Evolutionary conservation across 129 eudicot species (phyloP).

Genomic region (Apium graveolens): DNA sequence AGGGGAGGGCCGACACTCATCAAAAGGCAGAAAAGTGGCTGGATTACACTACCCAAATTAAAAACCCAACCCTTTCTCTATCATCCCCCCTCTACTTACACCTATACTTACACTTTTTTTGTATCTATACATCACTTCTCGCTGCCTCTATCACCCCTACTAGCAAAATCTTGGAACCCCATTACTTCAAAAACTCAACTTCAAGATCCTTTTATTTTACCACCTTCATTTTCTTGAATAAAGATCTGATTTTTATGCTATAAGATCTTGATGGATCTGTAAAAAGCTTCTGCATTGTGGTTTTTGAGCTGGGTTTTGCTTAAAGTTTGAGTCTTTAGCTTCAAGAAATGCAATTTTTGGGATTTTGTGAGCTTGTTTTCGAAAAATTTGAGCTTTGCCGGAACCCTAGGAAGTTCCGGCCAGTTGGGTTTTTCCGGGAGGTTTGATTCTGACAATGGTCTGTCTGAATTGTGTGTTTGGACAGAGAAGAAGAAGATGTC

Average conservation of each 20-base stretch:
- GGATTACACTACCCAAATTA: constrained; percentile 5
- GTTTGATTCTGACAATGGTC: constrained; percentile 40
- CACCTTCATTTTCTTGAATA: neutral
- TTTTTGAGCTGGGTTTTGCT: constrained; percentile 26
- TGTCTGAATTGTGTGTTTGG: constrained; percentile 23
- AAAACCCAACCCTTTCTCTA: neutral
- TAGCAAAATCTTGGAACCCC: neutral
- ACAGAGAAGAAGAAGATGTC: constrained; percentile 47
- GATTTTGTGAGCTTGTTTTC: constrained; percentile 13
- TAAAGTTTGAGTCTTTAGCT: neutral
- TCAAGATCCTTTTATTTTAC: neutral
- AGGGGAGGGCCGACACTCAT: constrained; percentile 8
- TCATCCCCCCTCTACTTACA: neutral
- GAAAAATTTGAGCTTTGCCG: constrained; percentile 22
- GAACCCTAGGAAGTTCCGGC: constrained; percentile 40
- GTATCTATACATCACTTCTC: neutral
- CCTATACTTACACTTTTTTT: neutral
- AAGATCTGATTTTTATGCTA: constrained; percentile 6
- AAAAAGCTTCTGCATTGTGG: constrained; percentile 36
- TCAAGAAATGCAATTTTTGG: constrained; percentile 17
- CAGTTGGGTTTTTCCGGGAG: constrained; percentile 4
- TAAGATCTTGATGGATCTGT: constrained; percentile 49
- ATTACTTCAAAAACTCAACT: neutral
- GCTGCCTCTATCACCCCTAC: neutral
- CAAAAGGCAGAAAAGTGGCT: constrained; percentile 7